Evolutionary conservation across 345 rosid genomes (phyloP).

Genomic region (Luvunga scandens): DNA sequence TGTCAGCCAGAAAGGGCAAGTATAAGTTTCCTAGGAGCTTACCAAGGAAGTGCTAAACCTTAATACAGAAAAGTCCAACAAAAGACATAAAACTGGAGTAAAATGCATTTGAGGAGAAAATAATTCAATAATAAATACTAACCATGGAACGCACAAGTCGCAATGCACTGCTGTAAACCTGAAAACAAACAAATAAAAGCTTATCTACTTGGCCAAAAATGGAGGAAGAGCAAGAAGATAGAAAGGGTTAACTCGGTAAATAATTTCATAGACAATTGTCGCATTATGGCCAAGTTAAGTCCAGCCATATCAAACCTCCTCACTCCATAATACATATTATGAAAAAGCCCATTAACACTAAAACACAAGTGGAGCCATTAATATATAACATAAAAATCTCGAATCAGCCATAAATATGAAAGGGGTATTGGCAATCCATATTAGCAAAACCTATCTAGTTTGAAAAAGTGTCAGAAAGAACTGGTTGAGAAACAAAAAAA

Average conservation of each 20-base stretch:
- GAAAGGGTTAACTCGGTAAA: neutral
- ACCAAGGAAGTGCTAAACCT: neutral
- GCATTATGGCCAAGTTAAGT: neutral
- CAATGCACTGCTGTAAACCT: slow-evolving; percentile 99
- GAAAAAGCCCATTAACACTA: neutral
- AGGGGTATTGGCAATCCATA: neutral
- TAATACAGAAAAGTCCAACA: neutral
- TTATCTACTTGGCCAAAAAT: neutral
- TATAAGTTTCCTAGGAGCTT: neutral
- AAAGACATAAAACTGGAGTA: neutral
- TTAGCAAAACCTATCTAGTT: neutral
- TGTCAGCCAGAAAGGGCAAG: neutral
- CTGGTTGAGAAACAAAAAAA: neutral
- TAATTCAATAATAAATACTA: slow-evolving; percentile 20
- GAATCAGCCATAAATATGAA: neutral
- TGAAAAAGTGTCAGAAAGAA: neutral
- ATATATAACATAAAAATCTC: neutral
- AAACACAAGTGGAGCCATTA: neutral
- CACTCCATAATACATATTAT: neutral
- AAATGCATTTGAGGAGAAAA: neutral
- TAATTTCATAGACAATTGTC: neutral
- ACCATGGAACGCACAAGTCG: slow-evolving; percentile 97
- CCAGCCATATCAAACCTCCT: neutral
- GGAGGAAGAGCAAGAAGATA: neutral
- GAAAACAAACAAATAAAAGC: slow-evolving; percentile 15